phyloP scores from a whole-genome alignment of 345 rosid species.

The Citrus unshiu region DNA sequence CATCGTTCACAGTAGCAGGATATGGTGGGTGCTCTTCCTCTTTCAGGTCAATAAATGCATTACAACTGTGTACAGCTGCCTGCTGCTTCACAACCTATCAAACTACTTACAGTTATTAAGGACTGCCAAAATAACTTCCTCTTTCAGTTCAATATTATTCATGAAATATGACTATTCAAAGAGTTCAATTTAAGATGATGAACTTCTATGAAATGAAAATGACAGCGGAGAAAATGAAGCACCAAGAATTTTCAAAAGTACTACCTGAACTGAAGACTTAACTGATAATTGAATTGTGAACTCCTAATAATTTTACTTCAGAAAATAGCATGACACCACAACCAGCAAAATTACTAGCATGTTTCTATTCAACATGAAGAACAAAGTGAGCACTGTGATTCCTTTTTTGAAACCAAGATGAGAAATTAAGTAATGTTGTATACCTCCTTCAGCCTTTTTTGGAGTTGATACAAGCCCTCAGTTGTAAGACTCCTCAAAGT shows the following conservation, averaged over 20 bases:
- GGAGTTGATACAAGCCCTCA: conserved; percentile 60
- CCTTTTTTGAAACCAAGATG: not conserved
- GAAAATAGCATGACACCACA: not conserved
- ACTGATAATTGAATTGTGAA: not conserved
- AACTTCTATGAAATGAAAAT: not conserved
- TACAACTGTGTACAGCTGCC: conserved; percentile 65
- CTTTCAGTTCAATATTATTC: no score
- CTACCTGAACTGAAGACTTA: not conserved
- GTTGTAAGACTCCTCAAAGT: conserved; percentile 86
- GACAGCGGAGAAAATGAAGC: not conserved
- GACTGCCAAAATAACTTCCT: not conserved
- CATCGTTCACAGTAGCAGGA: conserved; percentile 71
- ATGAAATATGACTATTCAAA: no score
- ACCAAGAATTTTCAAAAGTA: not conserved
- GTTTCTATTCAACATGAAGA: not conserved
- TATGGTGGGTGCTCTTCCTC: conserved; percentile 43
- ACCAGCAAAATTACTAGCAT: not conserved
- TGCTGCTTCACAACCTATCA: conserved; percentile 64
- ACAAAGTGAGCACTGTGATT: not conserved
- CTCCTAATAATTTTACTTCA: not conserved
- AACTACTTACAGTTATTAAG: conserved; percentile 9
- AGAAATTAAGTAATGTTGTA: not conserved
- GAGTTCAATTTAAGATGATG: not conserved
- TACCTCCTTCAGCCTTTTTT: conserved; percentile 68
- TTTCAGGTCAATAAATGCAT: conserved; percentile 42